Evolutionary conservation across 2,329 filamentous ascomycete species (phyloP).

Genomic region (Setomelanomma holmii): DNA sequence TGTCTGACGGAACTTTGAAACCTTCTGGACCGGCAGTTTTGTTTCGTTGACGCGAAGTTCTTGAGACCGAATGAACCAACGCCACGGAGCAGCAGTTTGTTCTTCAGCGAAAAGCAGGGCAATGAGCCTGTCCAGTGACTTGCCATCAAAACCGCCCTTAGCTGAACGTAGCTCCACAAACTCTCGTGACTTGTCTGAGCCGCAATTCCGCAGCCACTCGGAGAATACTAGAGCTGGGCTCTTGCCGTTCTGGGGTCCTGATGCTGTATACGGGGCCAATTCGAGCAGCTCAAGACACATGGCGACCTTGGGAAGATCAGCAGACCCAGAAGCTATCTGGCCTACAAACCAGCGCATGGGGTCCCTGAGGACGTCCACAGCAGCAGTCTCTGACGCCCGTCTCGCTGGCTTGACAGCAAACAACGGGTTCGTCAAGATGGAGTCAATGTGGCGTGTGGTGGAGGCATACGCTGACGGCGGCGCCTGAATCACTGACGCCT

Average conservation of each 20-base stretch:
- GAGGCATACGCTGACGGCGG: slow-evolving; percentile 46
- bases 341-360: slow-evolving; percentile 52
- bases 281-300: slow-evolving; percentile 48
- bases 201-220: slow-evolving; percentile 41
- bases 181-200: slow-evolving; percentile 32
- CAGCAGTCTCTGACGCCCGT: slow-evolving; percentile 33
- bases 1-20: slow-evolving; percentile 26
- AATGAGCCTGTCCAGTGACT: slow-evolving; percentile 28
- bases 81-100: slow-evolving; percentile 32
- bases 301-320: slow-evolving; percentile 47
- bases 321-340: slow-evolving; percentile 48
- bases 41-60: slow-evolving; percentile 28
- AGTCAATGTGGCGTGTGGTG: slow-evolving; percentile 57
- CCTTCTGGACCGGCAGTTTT: slow-evolving; percentile 13
- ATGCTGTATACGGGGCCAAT: slow-evolving; percentile 11
- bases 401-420: slow-evolving; percentile 48
- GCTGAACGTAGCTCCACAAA: slow-evolving; percentile 28
- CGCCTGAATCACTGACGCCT: slow-evolving; percentile 12
- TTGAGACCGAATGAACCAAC: slow-evolving; percentile 33
- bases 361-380: slow-evolving; percentile 38
- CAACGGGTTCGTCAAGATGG: slow-evolving; percentile 60
- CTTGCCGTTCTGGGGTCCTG: slow-evolving; percentile 10
- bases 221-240: slow-evolving; percentile 29
- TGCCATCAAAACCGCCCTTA: slow-evolving; percentile 10
- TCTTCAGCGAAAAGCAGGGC: slow-evolving; percentile 31